Percentiles rank a stretch among this genome's conserved stretches.
These are phyloP conservation scores for Cryptosporidium tyzzeri DNA, from an alignment of 169 alveolate genomes.

Conservation along the genomic window DNA sequence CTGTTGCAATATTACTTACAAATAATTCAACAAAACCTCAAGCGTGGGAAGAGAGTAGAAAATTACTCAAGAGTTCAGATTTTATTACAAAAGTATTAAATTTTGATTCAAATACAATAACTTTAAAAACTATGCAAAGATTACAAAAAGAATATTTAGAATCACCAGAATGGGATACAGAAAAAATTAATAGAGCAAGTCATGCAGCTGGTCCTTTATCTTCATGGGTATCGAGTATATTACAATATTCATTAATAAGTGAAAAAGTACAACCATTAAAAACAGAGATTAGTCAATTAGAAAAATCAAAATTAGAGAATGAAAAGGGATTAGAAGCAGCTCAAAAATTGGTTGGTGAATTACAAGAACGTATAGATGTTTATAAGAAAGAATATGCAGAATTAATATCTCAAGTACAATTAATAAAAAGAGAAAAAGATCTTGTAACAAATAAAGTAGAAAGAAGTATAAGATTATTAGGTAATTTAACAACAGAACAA, in stretches of 20 bases:
- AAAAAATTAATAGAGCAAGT: constrained; percentile 92
- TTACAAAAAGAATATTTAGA: constrained; percentile 83
- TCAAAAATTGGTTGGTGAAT: constrained; percentile 80
- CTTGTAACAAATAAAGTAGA: constrained; percentile 92
- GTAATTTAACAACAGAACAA: constrained; percentile 91
- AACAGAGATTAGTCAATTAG: constrained; percentile 91
- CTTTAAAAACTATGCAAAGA: constrained; percentile 85
- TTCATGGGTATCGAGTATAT: constrained; percentile 92
- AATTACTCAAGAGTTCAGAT: constrained; percentile 89
- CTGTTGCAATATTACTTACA: constrained; percentile 90
- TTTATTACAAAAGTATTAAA: constrained; percentile 90
- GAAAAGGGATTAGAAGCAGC: constrained; percentile 88
- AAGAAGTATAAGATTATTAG: constrained; percentile 88
- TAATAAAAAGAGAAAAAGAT: constrained; percentile 93
- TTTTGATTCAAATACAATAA: constrained; percentile 87
- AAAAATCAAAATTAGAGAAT: constrained; percentile 88
- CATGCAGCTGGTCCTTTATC: constrained; percentile 98
- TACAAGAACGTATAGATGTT: constrained; percentile 90
- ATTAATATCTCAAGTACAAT: constrained; percentile 91
- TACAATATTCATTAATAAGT: constrained; percentile 89
- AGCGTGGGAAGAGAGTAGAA: constrained; percentile 95
- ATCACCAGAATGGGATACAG: constrained; percentile 94
- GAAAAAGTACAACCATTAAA: constrained; percentile 95
- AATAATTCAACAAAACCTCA: constrained; percentile 86
- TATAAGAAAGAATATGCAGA: constrained; percentile 94